Evolutionary conservation across 805 yeast genomes (phyloP), one percentile per base, ranked within the genome.

Genomic region (Yarrowia sp.): DNA sequence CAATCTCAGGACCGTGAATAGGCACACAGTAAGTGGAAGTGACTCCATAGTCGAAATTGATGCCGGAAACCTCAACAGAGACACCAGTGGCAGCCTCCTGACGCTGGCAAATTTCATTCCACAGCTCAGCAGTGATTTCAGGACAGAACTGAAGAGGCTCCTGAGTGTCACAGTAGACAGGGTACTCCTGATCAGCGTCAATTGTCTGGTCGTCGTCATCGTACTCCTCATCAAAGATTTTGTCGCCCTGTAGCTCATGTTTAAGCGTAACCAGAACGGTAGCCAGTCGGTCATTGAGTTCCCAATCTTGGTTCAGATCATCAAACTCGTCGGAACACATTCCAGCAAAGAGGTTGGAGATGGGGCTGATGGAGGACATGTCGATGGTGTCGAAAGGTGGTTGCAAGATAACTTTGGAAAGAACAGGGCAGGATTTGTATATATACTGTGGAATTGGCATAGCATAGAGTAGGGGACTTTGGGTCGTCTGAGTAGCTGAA

Each of bases 31-130:
- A 51, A 15, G 42, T 36, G 33, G 58, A 51, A 5, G 58, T 51
- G 58, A 22, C 43, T 51, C 58, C 58, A 17, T 51, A 51, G 58
- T 51, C 58, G 9, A 51, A 51, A 33, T 51, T 51, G 35, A 51
- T 36, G 13, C 58, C 58, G n/a, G 43, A 11, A 8, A 38, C 22
- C 22, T 51, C 43, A 18, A 43, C 28, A n/a, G 35, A 22, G 9
- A 51, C 43, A 5, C 58, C 58, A 1, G 58, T 51, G 8, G 58
- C 58, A 22, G 36, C 43, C 33, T 51, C 58, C 35, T 51, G 58
- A 4, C 33, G 32, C n/a, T 15, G 17, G 9, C 33, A 36, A 22
- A 51, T 51, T 10, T 51, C 58, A 3, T 22, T 14, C 58, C 58
- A 51, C 14, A 51, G 58, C 35, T 51, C 58, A 8, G 17, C 4